These are phyloP conservation scores for Whalleya microplaca DNA, from an alignment of 2,329 filamentous ascomycete genomes.

Conservation along the genomic window DNA sequence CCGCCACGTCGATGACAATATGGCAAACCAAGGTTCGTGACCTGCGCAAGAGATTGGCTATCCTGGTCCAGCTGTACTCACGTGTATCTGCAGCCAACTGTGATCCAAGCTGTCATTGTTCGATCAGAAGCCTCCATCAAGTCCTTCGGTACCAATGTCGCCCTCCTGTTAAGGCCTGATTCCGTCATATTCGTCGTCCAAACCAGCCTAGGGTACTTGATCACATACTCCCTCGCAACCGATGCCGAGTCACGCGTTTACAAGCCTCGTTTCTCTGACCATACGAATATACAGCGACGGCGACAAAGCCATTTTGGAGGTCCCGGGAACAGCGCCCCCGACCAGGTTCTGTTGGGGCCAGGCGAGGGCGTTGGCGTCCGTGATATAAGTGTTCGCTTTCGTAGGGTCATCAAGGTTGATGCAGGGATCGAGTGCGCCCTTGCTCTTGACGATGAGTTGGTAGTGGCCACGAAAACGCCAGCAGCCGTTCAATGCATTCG, in stretches of 20 bases:
- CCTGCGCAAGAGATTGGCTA: slow-evolving; percentile 15
- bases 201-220: slow-evolving; percentile 82
- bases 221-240: slow-evolving; percentile 90
- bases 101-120: slow-evolving; percentile 81
- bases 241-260: slow-evolving; percentile 85
- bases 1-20: slow-evolving; percentile 80
- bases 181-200: slow-evolving; percentile 90
- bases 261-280: slow-evolving; percentile 75
- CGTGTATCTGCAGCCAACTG: slow-evolving; percentile 69
- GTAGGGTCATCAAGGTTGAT: slow-evolving; percentile 98
- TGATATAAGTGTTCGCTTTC: slow-evolving; percentile 88
- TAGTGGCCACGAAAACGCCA: slow-evolving; percentile 89
- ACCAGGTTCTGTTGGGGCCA: slow-evolving; percentile 71
- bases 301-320: slow-evolving; percentile 64
- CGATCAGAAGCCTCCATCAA: slow-evolving; percentile 79
- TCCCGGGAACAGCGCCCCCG: slow-evolving; percentile 57
- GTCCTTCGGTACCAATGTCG: slow-evolving; percentile 83
- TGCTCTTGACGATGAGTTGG: slow-evolving; percentile 87
- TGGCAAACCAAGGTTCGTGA: slow-evolving; percentile 88
- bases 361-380: slow-evolving; percentile 82
- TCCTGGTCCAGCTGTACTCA: slow-evolving; percentile 32
- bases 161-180: slow-evolving; percentile 86
- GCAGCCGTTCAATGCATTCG: slow-evolving; percentile 95
- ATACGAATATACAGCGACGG: slow-evolving; percentile 64
- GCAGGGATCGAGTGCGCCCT: slow-evolving; percentile 88